Base-by-base conservation (phyloP, 106 monocot species). In the Dendrobium nobile region DNA sequence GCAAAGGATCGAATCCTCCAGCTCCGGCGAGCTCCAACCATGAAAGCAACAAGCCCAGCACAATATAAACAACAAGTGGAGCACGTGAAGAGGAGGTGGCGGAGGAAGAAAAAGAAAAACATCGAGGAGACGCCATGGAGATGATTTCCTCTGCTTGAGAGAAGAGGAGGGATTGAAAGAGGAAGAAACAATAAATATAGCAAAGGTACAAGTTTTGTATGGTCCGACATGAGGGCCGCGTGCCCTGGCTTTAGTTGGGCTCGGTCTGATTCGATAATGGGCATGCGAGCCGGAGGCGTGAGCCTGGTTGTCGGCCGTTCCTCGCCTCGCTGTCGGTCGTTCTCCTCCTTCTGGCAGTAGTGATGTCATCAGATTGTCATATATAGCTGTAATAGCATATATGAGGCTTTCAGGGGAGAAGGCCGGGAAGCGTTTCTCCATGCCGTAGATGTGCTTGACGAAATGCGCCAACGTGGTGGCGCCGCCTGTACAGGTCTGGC, bases 1-100 rank as follows among this genome's bases (percentile, higher is more conserved):
- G 17, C 76, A 51, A 5, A 26, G 48, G 48, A 47, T 76, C 76
- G 48, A 48, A 48, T 48, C 48, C 76, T 24, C 26, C 76, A 48
- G 76, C 76, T 76, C 47, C 48, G 4, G 76, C 47, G 2, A 47
- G 20, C 48, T 76, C 76, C 76, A 48, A 76, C 47, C 47, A 76
- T 13, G 27, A 37, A 47, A 76, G 47, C 76, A 76, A 51, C 27
- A 76, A 51, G 48, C 48, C 22, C 47, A 76, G 22, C 10, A 48
- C 47, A 48, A 76, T 4, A 47, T 45, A 44, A 75, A 47, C 26
- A 26, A 48, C 3, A 76, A 48, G 43, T 16, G 51, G 10, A 51
- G 5, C 42, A 33, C 27, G 51, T 51, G 9, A 26, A 47, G 10
- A 41, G 24, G 47, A 76, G 19, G 47, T 2, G 76, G 24, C 4